Conservation (phyloP, 345 rosid genomes). For the Lumnitzera racemosa region DNA sequence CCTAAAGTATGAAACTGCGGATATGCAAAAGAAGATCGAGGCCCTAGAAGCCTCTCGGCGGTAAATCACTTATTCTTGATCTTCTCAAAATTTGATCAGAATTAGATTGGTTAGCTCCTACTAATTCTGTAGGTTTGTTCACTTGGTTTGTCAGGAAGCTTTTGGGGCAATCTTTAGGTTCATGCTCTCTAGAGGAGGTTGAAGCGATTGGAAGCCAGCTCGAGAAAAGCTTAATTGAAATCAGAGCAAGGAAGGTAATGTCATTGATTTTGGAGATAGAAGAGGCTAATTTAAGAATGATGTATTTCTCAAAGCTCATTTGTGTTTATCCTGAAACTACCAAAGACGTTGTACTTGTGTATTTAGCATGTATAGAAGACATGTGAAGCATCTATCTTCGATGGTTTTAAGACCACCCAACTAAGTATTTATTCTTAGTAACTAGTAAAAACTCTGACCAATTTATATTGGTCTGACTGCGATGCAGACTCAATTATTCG, state of each 20-base stretch:
- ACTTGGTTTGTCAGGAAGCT: conserved; percentile 14
- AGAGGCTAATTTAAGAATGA: background rate
- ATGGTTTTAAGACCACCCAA: too few species aligned
- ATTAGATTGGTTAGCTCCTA: background rate
- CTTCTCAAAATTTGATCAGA: background rate
- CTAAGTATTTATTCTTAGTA: too few species aligned
- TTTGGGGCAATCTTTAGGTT: conserved; percentile 49
- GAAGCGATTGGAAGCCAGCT: conserved; percentile 57
- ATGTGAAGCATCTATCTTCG: too few species aligned
- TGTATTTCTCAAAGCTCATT: background rate
- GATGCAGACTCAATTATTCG: conserved; percentile 33
- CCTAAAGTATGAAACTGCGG: conserved; percentile 32
- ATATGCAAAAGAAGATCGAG: conserved; percentile 54
- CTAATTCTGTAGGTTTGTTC: background rate
- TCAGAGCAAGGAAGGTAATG: conserved; percentile 71
- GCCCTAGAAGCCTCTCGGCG: conserved; percentile 43
- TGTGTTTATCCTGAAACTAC: background rate
- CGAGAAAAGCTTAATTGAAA: conserved; percentile 56
- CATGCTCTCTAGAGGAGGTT: conserved; percentile 51
- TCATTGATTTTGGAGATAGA: background rate
- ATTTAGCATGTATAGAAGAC: too few species aligned
- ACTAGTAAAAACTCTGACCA: too few species aligned
- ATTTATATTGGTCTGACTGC: background rate
- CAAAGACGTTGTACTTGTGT: too few species aligned
- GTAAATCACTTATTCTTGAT: conserved; percentile 16